Base-by-base conservation (phyloP, 192 early-diverging fungal genomes). In the Backusella liffmaniae region DNA sequence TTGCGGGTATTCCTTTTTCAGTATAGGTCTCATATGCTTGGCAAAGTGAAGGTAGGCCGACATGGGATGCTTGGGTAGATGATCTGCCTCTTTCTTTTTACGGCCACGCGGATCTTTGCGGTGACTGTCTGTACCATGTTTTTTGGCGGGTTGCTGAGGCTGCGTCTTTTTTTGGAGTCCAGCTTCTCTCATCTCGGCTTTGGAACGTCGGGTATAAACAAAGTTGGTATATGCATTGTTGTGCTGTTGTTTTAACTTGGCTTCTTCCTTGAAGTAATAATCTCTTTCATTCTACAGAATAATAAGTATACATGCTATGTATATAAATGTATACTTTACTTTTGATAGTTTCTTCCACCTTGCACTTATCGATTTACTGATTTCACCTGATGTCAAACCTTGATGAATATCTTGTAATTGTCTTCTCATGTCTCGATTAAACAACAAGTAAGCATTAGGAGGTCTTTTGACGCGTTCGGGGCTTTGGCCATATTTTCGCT, bases 41-140 rank as follows among this genome's bases (percentile, higher is more conserved):
- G 93, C 82, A 75, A 91, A 96, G 72, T 90, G 94, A 41, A 96
- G 79, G 79, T 94, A 96, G 23, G 91, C 93, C 5, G 94, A 93
- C 87, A 94, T 94, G 49, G 94, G 94, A 76, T 96, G 94, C 72
- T 94, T 94, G 66, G 94, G 94, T 10, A 90, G 91, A 75, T 86
- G 92, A 59, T 93, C 89, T 69, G 92, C 91, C 66, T 82, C 80
- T 34, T 83, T 83, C 76, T 92, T 95, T 30, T 89, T 86, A 16
- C 86, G 76, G 41, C 79, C 75, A 30, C 84, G 83, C 37, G 79
- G 80, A 66, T 86, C 86, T 30, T 56, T 53, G 21, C 70, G 41
- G 7, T 9, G 18, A 37, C 41, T 44, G 13, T 71, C 23, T 0
- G 21, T 44, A 16, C 9, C 23, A 15, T 29, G 12, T 18, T 71